A percentile compares a stretch with the other conserved stretches of the same genome.
phyloP scores from a whole-genome alignment of 2,329 filamentous ascomycete genomes.

The Aspergillus jensenii region DNA sequence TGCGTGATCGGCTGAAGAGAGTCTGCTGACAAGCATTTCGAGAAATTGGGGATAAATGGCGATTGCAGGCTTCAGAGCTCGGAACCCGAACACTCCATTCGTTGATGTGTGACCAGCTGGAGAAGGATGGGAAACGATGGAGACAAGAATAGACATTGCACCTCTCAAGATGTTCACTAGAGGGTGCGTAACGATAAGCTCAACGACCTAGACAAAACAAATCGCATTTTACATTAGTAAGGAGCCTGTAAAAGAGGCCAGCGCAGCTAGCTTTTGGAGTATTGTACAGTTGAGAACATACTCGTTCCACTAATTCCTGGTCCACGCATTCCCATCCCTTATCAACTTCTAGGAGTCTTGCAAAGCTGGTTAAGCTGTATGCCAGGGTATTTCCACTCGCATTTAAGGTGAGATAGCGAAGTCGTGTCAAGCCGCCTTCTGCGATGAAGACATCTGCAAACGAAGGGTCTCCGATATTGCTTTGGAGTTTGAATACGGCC shows the following conservation, averaged over 20 bases:
- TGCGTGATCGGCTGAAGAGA: conserved; percentile 92
- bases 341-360: conserved; percentile 85
- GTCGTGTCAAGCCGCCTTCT: conserved; percentile 76
- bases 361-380: conserved; percentile 88
- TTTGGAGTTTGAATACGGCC: conserved; percentile 97
- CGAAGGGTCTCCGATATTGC: conserved; percentile 89
- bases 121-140: conserved; percentile 84
- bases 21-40: conserved; percentile 85
- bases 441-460: conserved; percentile 97
- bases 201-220: conserved; percentile 63
- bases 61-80: conserved; percentile 86
- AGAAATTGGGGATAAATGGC: conserved; percentile 91
- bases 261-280: not conserved
- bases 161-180: conserved; percentile 96
- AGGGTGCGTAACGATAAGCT: conserved; percentile 90
- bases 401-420: conserved; percentile 79
- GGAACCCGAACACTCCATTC: conserved; percentile 76
- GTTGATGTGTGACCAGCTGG: conserved; percentile 50
- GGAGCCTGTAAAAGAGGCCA: not conserved
- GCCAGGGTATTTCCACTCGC: conserved; percentile 91
- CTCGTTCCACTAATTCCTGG: conserved; percentile 57
- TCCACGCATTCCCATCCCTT: conserved; percentile 84
- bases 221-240: not conserved
- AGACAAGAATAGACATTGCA: conserved; percentile 94
- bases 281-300: conserved; percentile 36